Evolutionary conservation across 805 yeast species (phyloP).

Genomic region (Metschnikowia proteae): DNA sequence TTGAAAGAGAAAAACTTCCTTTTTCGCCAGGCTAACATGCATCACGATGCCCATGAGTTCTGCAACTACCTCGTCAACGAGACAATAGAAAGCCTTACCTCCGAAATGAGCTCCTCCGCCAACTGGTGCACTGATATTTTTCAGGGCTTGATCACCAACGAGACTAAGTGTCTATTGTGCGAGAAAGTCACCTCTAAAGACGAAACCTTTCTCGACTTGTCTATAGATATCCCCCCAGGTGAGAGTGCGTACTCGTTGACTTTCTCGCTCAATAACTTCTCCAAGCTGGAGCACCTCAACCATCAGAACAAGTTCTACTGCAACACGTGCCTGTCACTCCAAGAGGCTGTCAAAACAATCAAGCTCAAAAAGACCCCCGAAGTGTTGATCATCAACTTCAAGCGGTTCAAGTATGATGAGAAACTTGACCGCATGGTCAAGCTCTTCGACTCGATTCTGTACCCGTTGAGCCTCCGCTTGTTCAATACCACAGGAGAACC

Average conservation of each 20-base stretch:
- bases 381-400: conserved; percentile 76
- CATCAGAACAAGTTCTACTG: conserved; percentile 92
- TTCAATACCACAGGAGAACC: conserved; percentile 52
- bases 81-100: conserved; percentile 55
- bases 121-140: conserved; percentile 68
- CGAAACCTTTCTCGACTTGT: conserved; percentile 82
- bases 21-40: conserved; percentile 83
- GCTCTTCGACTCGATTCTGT: conserved; percentile 78
- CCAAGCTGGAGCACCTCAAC: conserved; percentile 78
- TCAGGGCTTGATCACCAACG: conserved; percentile 81
- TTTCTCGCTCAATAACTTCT: conserved; percentile 76
- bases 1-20: conserved; percentile 78
- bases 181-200: conserved; percentile 77
- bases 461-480: conserved; percentile 68
- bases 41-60: conserved; percentile 98
- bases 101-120: conserved; percentile 24
- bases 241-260: conserved; percentile 56
- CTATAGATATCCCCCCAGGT: conserved; percentile 76
- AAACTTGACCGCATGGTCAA: conserved; percentile 76
- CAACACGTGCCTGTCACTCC: conserved; percentile 83
- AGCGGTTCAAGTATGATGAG: conserved; percentile 90
- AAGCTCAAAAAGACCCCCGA: conserved; percentile 75
- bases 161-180: conserved; percentile 86
- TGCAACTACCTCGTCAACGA: conserved; percentile 78
- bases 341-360: conserved; percentile 90